Base-by-base conservation (phyloP, 2,329 filamentous ascomycete genomes). In the Beauveria asiatica region DNA sequence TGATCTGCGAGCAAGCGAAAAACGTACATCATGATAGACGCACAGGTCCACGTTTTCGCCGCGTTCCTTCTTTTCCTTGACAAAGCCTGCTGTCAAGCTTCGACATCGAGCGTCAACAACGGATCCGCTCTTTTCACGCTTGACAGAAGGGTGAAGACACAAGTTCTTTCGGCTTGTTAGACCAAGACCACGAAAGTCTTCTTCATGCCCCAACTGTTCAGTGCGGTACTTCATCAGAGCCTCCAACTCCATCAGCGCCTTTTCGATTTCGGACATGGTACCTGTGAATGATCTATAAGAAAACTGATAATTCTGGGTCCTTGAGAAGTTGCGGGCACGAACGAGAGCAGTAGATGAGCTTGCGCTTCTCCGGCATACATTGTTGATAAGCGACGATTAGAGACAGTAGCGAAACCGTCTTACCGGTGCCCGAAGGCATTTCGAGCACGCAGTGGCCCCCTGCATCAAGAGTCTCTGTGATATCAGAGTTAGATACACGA, bases 231-330 rank as follows among this genome's bases (percentile, higher is more conserved):
- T 95, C 92, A 99, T 99, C 57, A 99, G 76, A 25, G 86, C 87
- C 72, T 94, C 92, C 67, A 99, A 73, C 74, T 99, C 94, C 10
- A 90, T 90, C 57, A 99, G 76, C 0, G 95, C 94, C 76, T 99
- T 99, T 72, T 99, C 94, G 69, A 99, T 99, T 77, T 99, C 94
- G 42, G 94, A 99, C 92, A 99, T 99, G 60, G 94, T 99, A 77
- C 83, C 83, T 85, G 53, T 10, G 8, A n/a, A 51, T 5, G 48
- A 9, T 27, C 5, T 41, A n/a, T 59, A 2, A 59, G 30, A 30
- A 27, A 5, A 27, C 21, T 19, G 10, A 39, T 33, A 4, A 49
- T 5, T 9, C 19, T 21, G 11, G 7, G 16, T 55, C 25, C 33
- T 21, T 16, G 16, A 23, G 11, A 52, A 33, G 10, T n/a, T 27